A percentile compares a stretch with the other conserved stretches of the same genome.
Conservation (phyloP, 2,329 filamentous ascomycete genomes). For the Stachybotrys chartarum region DNA sequence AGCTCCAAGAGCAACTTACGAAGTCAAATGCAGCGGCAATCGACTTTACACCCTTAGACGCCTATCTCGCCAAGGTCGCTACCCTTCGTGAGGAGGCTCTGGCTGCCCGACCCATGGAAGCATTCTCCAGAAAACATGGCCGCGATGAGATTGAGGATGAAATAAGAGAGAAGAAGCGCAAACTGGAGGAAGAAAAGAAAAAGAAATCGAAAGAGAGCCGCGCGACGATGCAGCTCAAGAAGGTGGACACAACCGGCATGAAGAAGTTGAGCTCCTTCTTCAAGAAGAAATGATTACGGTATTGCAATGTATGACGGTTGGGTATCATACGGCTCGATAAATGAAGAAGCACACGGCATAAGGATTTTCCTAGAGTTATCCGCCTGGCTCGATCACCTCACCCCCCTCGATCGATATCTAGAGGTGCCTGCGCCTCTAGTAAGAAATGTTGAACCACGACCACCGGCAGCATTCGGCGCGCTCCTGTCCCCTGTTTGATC, state of each 20-base stretch:
- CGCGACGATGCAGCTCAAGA: conserved; percentile 74
- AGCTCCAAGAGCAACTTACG: conserved; percentile 34
- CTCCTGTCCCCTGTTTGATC: conserved; percentile 19
- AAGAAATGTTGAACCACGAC: conserved; percentile 26
- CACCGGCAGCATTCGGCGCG: conserved; percentile 17
- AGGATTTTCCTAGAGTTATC: not conserved
- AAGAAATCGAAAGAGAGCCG: conserved; percentile 68
- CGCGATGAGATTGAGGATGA: conserved; percentile 62
- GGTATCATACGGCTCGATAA: not conserved
- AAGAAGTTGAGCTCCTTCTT: conserved; percentile 97
- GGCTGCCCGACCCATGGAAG: conserved; percentile 57
- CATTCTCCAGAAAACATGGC: conserved; percentile 64
- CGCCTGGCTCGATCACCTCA: conserved; percentile 12
- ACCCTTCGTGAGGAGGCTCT: conserved; percentile 64
- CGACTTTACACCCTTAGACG: conserved; percentile 65
- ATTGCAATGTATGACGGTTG: conserved; percentile 20
- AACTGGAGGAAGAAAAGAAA: conserved; percentile 83
- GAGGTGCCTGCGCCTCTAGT: conserved; percentile 24
- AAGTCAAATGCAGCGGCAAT: conserved; percentile 27
- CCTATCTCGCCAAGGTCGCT: conserved; percentile 60
- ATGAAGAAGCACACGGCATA: not conserved
- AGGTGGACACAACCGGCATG: conserved; percentile 89
- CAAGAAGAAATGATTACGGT: conserved; percentile 48
- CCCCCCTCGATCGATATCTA: conserved; percentile 24
- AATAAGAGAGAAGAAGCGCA: conserved; percentile 70